Conservation (phyloP, 2,329 filamentous ascomycete genomes). For the Arachnomyces sp. region DNA sequence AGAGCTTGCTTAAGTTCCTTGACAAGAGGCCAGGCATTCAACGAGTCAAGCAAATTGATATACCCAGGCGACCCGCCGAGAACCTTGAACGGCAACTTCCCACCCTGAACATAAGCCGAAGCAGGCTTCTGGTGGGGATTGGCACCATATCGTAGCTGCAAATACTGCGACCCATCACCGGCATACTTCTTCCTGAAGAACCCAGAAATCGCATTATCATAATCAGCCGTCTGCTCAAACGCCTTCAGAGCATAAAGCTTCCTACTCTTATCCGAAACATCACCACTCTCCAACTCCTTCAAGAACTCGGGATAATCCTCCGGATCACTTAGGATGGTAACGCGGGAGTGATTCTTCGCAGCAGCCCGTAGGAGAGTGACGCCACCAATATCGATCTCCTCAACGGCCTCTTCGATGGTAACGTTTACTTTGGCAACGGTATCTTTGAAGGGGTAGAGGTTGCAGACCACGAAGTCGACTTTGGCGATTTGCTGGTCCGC, state of each 20-base stretch:
- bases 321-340: constrained; percentile 93
- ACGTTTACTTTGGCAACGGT: constrained; percentile 96
- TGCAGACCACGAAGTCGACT: constrained; percentile 94
- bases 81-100: constrained; percentile 85
- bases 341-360: constrained; percentile 93
- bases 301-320: constrained; percentile 91
- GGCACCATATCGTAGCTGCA: constrained; percentile 84
- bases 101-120: constrained; percentile 66
- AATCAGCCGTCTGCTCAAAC: constrained; percentile 96
- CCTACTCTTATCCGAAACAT: constrained; percentile 75
- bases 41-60: constrained; percentile 91
- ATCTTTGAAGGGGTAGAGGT: constrained; percentile 98
- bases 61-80: constrained; percentile 85
- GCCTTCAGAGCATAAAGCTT: constrained; percentile 92
- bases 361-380: constrained; percentile 93
- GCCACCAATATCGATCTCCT: constrained; percentile 97
- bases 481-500: constrained; percentile 91
- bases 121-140: constrained; percentile 99
- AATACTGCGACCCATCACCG: constrained; percentile 68
- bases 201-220: constrained; percentile 86
- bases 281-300: constrained; percentile 76
- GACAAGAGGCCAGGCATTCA: constrained; percentile 95
- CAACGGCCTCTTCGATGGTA: constrained; percentile 90
- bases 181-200: constrained; percentile 99
- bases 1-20: constrained; percentile 91